Evolutionary conservation across 1,284 basidiomycete genomes (phyloP).

Genomic region (Marasmius sp.): DNA sequence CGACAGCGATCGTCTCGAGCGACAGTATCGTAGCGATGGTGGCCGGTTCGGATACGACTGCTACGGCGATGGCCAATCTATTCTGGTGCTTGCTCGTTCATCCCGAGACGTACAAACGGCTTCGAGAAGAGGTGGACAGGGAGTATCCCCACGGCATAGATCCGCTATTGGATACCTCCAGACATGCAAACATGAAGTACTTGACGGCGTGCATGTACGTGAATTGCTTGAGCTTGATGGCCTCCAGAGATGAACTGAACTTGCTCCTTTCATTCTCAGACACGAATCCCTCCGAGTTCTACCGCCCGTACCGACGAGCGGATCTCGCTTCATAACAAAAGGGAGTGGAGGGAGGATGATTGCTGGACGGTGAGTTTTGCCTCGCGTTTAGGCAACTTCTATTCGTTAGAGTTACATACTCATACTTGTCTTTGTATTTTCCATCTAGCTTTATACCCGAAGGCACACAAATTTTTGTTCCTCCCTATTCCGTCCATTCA

Average conservation of each 20-base stretch:
- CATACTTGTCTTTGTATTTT: background rate
- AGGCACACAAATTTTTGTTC: background rate
- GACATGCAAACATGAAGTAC: background rate
- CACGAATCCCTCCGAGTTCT: background rate
- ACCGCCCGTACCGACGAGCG: background rate
- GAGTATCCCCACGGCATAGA: background rate
- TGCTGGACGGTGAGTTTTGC: background rate
- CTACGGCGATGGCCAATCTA: constrained; percentile 32
- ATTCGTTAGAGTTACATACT: background rate
- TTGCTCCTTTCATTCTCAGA: background rate
- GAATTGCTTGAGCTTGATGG: background rate
- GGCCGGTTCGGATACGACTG: constrained; percentile 59
- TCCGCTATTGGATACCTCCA: background rate
- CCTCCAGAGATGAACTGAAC: too few species aligned
- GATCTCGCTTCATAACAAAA: background rate
- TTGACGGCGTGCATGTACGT: background rate
- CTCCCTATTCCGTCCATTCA: background rate
- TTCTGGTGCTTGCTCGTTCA: constrained; percentile 47
- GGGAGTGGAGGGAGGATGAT: background rate
- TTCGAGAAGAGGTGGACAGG: constrained; percentile 39
- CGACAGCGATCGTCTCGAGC: constrained; percentile 40
- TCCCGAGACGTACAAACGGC: constrained; percentile 39
- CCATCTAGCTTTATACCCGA: background rate
- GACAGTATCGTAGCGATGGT: constrained; percentile 47
- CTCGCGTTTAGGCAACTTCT: background rate